Evolutionary conservation across 2,329 filamentous ascomycete genomes (phyloP), one percentile per base, ranked within the genome.

Genomic region (Clonostachys rosea): DNA sequence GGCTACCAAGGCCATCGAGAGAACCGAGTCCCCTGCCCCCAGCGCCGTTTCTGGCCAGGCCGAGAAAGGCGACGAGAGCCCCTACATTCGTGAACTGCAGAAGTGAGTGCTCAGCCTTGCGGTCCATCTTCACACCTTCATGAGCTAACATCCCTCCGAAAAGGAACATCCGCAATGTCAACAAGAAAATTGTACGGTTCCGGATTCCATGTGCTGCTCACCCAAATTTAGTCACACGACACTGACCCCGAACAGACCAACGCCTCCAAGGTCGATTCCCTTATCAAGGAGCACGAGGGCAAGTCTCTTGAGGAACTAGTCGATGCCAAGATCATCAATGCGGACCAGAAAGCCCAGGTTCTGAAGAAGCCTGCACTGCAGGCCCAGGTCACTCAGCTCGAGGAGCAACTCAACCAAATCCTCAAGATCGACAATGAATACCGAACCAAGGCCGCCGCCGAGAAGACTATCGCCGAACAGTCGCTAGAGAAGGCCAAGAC

Each of bases 111-210:
- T 30, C 9, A 30, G 24, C 24, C 24, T 30, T 34, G 34, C 39
- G 35, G 24, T 30, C 24, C 8, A 30, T 30, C 24, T 10, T 30
- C 9, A 30, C 24, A 30, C 24, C 24, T 30, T 30, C 24, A 30
- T 30, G 24, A 30, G 24, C 24, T 30, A 10, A 30, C 24, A 10
- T 30, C 9, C 9, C 24, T n/a, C 24, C 43, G 20, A 17, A 16
- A 39, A 96, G 91, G 78, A 90, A 83, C 68, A 88, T 96, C 59
- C 91, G 92, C 62, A 95, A 94, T 68, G 74, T 94, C 61, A 87
- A 84, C 75, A 97, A 96, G 81, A 96, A 96, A 73, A 84, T 97
- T 60, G 89, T 95, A 71, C 73, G 87, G 74, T 47, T 6, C 34
- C 40, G 33, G 36, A 65, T 33, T 34, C 12, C 33, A 17, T n/a